A percentile compares a stretch with the other conserved stretches of the same genome.
Conservation (phyloP, 768 basidiomycete species). For the Thelephora aurantiotincta region DNA sequence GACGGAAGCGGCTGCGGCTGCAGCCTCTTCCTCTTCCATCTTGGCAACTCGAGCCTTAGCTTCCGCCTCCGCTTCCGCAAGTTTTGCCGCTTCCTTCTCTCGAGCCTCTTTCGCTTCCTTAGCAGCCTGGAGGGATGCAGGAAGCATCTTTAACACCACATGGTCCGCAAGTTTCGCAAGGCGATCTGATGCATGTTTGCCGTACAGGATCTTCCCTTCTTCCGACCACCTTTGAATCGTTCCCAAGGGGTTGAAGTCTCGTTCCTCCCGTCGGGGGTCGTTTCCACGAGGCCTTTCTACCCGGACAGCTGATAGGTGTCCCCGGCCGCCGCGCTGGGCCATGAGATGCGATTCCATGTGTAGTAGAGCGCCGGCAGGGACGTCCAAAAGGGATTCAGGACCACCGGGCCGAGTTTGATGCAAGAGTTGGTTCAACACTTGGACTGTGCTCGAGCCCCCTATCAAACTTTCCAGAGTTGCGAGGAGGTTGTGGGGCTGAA, state of each 20-base stretch:
- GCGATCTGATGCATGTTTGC: constrained; percentile 57
- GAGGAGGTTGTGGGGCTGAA: constrained; percentile 37
- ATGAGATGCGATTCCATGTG: constrained; percentile 44
- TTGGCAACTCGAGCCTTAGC: constrained; percentile 23
- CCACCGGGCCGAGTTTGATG: constrained; percentile 31
- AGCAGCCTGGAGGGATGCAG: constrained; percentile 58
- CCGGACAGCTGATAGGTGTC: constrained; percentile 39
- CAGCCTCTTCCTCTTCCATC: constrained; percentile 21
- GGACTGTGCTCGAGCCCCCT: constrained; percentile 57
- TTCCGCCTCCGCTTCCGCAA: constrained; percentile 35
- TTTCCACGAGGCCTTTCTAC: constrained; percentile 38
- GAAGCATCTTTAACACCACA: constrained; percentile 58
- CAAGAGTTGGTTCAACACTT: constrained; percentile 75
- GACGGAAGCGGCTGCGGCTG: constrained; percentile 10
- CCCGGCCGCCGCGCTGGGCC: constrained; percentile 31
- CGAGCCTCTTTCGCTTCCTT: constrained; percentile 21
- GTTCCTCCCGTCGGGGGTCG: neutral
- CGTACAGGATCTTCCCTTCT: constrained; percentile 71
- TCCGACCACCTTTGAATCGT: constrained; percentile 85
- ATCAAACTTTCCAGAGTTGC: constrained; percentile 74
- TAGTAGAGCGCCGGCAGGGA: constrained; percentile 49
- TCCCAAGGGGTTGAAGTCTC: constrained; percentile 60
- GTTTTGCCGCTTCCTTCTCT: constrained; percentile 29
- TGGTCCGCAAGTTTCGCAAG: constrained; percentile 57
- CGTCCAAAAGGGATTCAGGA: constrained; percentile 59